These are phyloP conservation scores for Penicillium sp. DNA, from an alignment of 2,329 filamentous ascomycete species.

Conservation along the genomic window DNA sequence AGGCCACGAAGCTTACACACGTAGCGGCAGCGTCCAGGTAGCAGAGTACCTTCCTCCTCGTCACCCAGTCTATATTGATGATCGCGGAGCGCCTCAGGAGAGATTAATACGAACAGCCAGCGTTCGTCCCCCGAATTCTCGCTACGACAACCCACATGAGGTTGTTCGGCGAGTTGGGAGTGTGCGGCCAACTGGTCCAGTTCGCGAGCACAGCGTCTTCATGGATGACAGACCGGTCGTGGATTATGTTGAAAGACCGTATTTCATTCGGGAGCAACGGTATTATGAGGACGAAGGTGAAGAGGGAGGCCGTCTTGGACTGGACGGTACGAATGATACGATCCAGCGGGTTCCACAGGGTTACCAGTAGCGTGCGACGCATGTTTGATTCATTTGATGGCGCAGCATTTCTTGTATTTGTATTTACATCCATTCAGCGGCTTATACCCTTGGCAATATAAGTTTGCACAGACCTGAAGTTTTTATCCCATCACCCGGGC, in stretches of 20 bases:
- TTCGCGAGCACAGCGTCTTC: constrained; percentile 43
- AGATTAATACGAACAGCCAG: constrained; percentile 56
- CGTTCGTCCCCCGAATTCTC: constrained; percentile 51
- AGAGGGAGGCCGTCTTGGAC: constrained; percentile 31
- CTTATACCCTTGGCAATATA: not conserved
- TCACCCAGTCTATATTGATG: constrained; percentile 54
- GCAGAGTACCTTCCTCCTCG: constrained; percentile 40
- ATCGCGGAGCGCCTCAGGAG: constrained; percentile 59
- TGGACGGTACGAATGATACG: constrained; percentile 31
- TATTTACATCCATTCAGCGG: constrained; percentile 3
- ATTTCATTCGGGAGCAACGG: constrained; percentile 40
- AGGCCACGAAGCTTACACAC: constrained; percentile 35
- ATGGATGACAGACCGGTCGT: constrained; percentile 42
- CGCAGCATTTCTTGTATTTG: constrained; percentile 4
- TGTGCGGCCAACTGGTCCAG: constrained; percentile 39
- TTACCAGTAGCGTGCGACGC: constrained; percentile 20
- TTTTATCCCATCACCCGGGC: not conserved
- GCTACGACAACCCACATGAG: constrained; percentile 45
- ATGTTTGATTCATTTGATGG: not conserved
- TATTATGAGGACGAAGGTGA: constrained; percentile 38
- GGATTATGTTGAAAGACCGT: constrained; percentile 48
- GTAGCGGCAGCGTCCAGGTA: constrained; percentile 42
- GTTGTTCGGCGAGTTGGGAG: constrained; percentile 42
- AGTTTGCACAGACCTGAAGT: not conserved
- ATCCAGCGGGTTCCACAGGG: constrained; percentile 34